These are phyloP conservation scores for Quercus glauca DNA, from an alignment of 306 rosid genomes.

Conservation along the genomic window DNA sequence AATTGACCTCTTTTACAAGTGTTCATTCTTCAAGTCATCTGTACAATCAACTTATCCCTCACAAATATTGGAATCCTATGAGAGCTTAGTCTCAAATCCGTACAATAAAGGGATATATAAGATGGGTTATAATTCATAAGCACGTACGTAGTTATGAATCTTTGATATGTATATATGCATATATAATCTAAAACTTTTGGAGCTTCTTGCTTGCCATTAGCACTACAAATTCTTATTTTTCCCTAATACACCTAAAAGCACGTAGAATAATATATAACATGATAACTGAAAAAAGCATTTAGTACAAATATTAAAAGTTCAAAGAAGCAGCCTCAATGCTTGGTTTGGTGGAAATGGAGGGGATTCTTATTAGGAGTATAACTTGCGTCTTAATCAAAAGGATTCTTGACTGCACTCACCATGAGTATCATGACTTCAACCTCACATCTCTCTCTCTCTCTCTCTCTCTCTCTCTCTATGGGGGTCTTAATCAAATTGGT, in stretches of 20 bases:
- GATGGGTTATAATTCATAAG: too few relatives aligned
- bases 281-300: not conserved
- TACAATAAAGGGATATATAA: too few relatives aligned
- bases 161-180: too few relatives aligned
- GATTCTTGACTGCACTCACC: slow-evolving; percentile 14
- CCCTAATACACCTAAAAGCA: not conserved
- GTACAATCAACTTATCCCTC: too few relatives aligned
- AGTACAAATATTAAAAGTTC: not conserved
- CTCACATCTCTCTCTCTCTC: not conserved
- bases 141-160: too few relatives aligned
- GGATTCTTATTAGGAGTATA: slow-evolving; percentile 7
- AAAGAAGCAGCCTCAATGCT: slow-evolving; percentile 29
- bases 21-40: too few relatives aligned
- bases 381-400: slow-evolving; percentile 34
- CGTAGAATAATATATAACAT: not conserved
- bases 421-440: slow-evolving; percentile 10
- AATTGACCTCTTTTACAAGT: too few relatives aligned
- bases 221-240: too few relatives aligned
- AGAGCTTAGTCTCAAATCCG: too few relatives aligned
- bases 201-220: too few relatives aligned
- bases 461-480: not conserved
- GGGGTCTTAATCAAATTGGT: slow-evolving; percentile 12
- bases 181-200: too few relatives aligned
- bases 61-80: too few relatives aligned
- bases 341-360: slow-evolving; percentile 22